Evolutionary conservation across 164 flowering plant genomes (phyloP).

Genomic region (Annona cherimola): DNA sequence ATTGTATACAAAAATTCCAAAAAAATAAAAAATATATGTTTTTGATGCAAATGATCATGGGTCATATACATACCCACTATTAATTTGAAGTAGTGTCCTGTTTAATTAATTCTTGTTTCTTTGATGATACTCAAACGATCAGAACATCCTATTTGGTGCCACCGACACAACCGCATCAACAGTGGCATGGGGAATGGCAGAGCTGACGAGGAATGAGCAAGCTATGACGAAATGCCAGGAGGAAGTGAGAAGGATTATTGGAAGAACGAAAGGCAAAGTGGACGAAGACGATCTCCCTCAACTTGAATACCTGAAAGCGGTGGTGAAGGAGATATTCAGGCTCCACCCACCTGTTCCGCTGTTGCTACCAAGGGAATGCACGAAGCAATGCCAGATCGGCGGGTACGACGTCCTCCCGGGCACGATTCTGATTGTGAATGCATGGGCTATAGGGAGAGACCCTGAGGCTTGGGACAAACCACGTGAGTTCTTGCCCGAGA

Average conservation of each 20-base stretch:
- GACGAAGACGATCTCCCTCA: conserved; percentile 24
- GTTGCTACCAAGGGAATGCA: conserved; percentile 23
- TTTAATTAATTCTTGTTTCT: too few relatives aligned
- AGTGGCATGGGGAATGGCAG: conserved; percentile 32
- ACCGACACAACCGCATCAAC: conserved; percentile 30
- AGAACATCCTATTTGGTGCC: conserved; percentile 32
- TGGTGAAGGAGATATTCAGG: conserved; percentile 27
- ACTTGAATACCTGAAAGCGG: conserved; percentile 23
- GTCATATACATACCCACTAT: too few relatives aligned
- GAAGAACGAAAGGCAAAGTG: conserved; percentile 13
- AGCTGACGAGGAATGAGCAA: conserved; percentile 20
- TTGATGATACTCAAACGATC: background rate
- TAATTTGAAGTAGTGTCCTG: too few relatives aligned
- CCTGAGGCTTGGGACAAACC: conserved; percentile 22
- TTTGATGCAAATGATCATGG: too few relatives aligned
- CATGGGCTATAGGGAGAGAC: conserved; percentile 26
- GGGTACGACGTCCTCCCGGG: conserved; percentile 24
- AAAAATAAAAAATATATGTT: too few relatives aligned
- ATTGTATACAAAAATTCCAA: too few relatives aligned
- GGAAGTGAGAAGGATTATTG: conserved; percentile 23
- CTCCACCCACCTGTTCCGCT: conserved; percentile 29
- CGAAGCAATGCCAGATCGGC: conserved; percentile 14
- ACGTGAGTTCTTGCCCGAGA: conserved; percentile 23
- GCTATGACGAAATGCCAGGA: conserved; percentile 11
- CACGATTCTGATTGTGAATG: conserved; percentile 24